Base-by-base conservation (phyloP, 345 rosid species). In the Corchorus olitorius region DNA sequence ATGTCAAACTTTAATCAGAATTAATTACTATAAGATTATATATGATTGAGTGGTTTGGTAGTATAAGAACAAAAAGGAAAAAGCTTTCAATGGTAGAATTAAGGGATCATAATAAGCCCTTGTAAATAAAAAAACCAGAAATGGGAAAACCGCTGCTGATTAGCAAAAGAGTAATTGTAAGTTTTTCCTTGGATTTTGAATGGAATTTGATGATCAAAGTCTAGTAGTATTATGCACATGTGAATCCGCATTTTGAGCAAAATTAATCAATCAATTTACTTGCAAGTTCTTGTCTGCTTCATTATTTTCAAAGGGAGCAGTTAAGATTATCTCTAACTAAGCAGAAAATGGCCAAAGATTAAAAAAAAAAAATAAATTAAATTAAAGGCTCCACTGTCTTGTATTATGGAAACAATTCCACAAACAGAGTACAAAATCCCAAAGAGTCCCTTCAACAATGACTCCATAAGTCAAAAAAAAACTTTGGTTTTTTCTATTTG, bases 241-340 rank as follows among this genome's bases (percentile, higher is more conserved):
- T 74, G 84, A 85, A 76, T 85, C 93, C 90, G 87, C 77, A 79
- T 81, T 80, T 85, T 76, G 62, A 77, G 90, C 88, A 79, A 80
- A 77, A 76, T 49, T 72, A 78, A 82, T 61, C 75, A 75, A 62
- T 54, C 71, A 64, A 65, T 62, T 65, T 58, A 77, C 79, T 77
- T 53, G 79, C 0, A 63, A 74, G 37, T 58, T 80, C 70, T 88
- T 89, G 89, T 86, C 85, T 83, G 83, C 70, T 85, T 89, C 85
- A 82, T 76, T 72, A 65, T 83, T 86, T 86, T 89, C 93, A 88
- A 90, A 83, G 82, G 94, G 86, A 82, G 90, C 79, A 79, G 92
- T 88, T 90, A 79, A 80, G 78, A 52, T 81, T 27, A 74, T 77
- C 69, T 61, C 68, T 74, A 81, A 71, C 70, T 16, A 73, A 73